Percentiles rank a stretch among this genome's conserved stretches.
Conservation (phyloP, 73 alveolate genomes). For the Durusdinium trenchii region DNA sequence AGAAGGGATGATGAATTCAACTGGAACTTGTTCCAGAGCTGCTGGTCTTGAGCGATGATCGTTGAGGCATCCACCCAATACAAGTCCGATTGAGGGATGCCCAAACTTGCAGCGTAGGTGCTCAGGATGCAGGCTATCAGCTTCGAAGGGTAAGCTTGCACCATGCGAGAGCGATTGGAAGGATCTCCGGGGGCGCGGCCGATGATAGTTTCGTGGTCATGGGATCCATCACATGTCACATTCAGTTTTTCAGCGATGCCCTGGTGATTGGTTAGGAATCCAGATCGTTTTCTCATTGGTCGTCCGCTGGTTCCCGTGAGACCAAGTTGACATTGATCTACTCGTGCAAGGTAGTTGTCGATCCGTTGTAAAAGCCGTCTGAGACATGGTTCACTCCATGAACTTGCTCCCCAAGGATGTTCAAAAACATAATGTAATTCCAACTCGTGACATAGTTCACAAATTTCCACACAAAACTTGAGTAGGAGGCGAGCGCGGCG, state of each 20-base stretch:
- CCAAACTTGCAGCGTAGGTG: background rate
- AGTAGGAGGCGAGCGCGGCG: background rate
- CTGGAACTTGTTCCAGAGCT: no score
- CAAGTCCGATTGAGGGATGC: no score
- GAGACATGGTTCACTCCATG: background rate
- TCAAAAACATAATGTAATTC: background rate
- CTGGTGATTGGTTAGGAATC: background rate
- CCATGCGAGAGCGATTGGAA: background rate
- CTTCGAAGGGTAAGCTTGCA: background rate
- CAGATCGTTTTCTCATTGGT: background rate
- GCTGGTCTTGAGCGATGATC: no score
- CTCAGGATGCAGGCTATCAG: slow-evolving; percentile 16
- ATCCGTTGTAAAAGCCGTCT: background rate
- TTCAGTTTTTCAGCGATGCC: background rate
- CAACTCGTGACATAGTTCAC: background rate
- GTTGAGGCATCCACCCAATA: no score
- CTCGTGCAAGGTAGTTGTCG: background rate
- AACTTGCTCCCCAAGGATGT: background rate
- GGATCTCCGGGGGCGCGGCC: background rate
- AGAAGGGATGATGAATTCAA: no score
- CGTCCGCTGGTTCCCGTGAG: background rate
- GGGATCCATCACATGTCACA: background rate
- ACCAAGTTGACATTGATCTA: background rate
- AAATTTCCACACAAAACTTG: background rate
- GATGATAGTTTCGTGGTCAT: background rate